A percentile compares a stretch with the other conserved stretches of the same genome.
phyloP scores from a whole-genome alignment of 805 yeast species.

The Nakazawaea holstii region DNA sequence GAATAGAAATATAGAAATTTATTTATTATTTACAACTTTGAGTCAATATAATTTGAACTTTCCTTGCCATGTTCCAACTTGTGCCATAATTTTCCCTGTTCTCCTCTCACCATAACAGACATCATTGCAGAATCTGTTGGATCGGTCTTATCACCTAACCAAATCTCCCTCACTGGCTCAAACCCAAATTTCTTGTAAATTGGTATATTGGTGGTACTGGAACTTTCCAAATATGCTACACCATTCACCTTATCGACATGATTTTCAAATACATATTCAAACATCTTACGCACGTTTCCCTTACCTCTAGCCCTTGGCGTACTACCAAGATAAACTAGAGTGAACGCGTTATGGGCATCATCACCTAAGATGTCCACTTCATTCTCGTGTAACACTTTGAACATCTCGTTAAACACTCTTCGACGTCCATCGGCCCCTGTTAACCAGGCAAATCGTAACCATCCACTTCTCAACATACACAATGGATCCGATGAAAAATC shows the following conservation, averaged over 20 bases:
- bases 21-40: background rate
- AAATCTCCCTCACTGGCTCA: constrained; percentile 41
- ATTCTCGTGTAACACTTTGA: constrained; percentile 46
- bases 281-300: constrained; percentile 46
- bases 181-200: constrained; percentile 50
- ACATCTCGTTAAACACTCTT: constrained; percentile 44
- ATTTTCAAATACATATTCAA: constrained; percentile 41
- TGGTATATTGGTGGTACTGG: constrained; percentile 40
- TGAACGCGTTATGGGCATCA: constrained; percentile 32
- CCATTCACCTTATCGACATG: constrained; percentile 36
- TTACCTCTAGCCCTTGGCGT: constrained; percentile 46
- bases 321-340: constrained; percentile 29
- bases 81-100: constrained; percentile 25
- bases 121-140: constrained; percentile 26
- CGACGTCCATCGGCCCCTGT: constrained; percentile 42
- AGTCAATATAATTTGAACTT: background rate
- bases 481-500: constrained; percentile 34
- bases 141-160: constrained; percentile 27
- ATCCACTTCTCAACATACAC: constrained; percentile 47
- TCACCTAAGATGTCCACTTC: constrained; percentile 35
- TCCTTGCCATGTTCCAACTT: constrained; percentile 19
- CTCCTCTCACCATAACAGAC: constrained; percentile 35
- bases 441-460: constrained; percentile 43
- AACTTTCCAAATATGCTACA: constrained; percentile 46
- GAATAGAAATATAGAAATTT: no score